Base-by-base conservation (phyloP, 2,329 filamentous ascomycete species). In the Colletotrichum sp. region DNA sequence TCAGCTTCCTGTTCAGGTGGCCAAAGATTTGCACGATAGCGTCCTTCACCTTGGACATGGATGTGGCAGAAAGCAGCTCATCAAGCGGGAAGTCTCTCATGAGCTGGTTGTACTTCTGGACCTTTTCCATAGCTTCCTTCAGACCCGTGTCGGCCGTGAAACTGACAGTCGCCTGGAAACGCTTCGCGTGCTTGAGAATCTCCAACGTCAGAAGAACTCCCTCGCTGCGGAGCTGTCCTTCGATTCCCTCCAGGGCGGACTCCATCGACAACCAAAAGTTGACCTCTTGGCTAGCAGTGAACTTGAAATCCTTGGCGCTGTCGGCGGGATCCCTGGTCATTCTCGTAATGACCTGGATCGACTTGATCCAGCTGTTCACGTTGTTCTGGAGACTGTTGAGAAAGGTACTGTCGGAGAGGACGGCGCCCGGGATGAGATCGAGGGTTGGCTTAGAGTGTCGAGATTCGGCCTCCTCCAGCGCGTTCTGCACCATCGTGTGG, bases 201-300 rank as follows among this genome's bases (percentile, higher is more conserved):
- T 98, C 96, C 83, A 99, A 91, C 0, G 98, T 99, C 81, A 99
- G 87, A 80, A 92, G 90, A 24, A 99, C 96, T 32, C 97, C 97
- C 72, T 98, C 95, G 78, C 96, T 96, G 77, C 93, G 90, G 72
- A 99, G 90, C 84, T 99, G 96, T 55, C 90, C 92, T 84, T 98
- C 96, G 76, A 99, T 98, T 32, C 94, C 94, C 83, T 98, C 96
- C 78, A 99, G 86, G 6, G 96, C 95, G 18, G 94, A 94, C 85
- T 99, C 98, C 95, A 99, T 98, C 3, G 96, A 98, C 67, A 99
- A 86, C 97, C 97, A 99, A 83, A 99, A 99, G 85, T 98, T 98
- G 85, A 99, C 98, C 85, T 99, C 97, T 84, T 99, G 97, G 72
- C 95, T 96, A 36, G 97, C 97, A 26, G 96, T 98, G 36, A 81